Evolutionary conservation across 495 filamentous ascomycete species (phyloP).

Genomic region (Penicillium flavigenum): DNA sequence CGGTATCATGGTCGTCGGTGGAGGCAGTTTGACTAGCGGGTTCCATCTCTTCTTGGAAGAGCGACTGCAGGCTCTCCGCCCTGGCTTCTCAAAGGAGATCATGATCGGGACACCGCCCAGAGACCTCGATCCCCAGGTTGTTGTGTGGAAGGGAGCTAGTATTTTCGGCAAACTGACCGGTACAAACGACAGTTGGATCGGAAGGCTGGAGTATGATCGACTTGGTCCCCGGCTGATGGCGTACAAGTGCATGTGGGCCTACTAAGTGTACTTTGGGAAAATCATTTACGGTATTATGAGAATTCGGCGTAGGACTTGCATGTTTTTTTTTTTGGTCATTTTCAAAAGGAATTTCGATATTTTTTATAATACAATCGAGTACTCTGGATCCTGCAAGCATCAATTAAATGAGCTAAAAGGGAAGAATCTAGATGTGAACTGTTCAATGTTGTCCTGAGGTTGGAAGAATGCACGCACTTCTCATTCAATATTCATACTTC

Average conservation of each 20-base stretch:
- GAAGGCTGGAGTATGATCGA: constrained; percentile 81
- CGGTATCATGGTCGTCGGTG: constrained; percentile 93
- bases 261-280: constrained; percentile 34
- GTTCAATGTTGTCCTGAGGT: neutral
- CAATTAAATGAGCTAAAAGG: neutral
- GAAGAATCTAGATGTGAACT: neutral
- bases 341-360: neutral
- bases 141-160: constrained; percentile 96
- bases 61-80: constrained; percentile 64
- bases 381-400: neutral
- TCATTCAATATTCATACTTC: neutral
- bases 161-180: constrained; percentile 87
- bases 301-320: constrained; percentile 9
- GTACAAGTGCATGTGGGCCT: constrained; percentile 87
- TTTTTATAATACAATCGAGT: constrained; percentile 17
- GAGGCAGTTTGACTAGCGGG: constrained; percentile 75
- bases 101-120: constrained; percentile 84
- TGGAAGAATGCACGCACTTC: neutral
- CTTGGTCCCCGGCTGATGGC: constrained; percentile 75
- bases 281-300: constrained; percentile 16
- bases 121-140: constrained; percentile 91
- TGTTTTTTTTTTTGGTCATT: constrained; percentile 7
- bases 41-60: constrained; percentile 81
- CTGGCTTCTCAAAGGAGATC: constrained; percentile 75
- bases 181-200: constrained; percentile 94